Evolutionary conservation across 805 yeast species (phyloP).

Genomic region (Yarrowia divulgata): DNA sequence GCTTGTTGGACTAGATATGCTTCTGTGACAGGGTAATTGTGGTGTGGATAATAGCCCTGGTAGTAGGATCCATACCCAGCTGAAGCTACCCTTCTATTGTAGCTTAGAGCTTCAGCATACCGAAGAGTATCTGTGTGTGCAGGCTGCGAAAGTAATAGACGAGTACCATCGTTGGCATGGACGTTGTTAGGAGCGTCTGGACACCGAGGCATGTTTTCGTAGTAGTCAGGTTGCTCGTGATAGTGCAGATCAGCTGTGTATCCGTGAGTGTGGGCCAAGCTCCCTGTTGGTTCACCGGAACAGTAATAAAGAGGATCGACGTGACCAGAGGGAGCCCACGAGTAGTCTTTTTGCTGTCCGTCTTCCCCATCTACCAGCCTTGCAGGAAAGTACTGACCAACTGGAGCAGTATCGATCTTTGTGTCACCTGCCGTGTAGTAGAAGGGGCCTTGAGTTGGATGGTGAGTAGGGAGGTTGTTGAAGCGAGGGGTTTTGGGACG

Average conservation of each 20-base stretch:
- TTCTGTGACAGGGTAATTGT: no score
- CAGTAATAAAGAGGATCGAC: slow-evolving; percentile 6
- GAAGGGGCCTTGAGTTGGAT: slow-evolving; percentile 6
- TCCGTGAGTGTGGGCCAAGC: not conserved
- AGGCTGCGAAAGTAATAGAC: not conserved
- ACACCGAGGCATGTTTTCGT: slow-evolving; percentile 4
- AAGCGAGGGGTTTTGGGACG: slow-evolving; percentile 5
- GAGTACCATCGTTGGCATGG: not conserved
- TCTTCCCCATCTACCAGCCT: not conserved
- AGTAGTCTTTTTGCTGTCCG: not conserved
- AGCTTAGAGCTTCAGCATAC: not conserved
- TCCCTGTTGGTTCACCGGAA: not conserved
- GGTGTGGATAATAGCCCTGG: no score
- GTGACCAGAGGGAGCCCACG: slow-evolving; percentile 15
- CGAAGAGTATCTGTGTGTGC: not conserved
- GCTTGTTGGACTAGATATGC: not conserved
- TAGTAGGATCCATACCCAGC: not conserved
- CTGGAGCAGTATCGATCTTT: slow-evolving; percentile 1
- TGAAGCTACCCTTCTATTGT: not conserved
- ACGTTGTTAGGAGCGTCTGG: not conserved
- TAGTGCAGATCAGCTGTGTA: not conserved
- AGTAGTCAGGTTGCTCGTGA: not conserved
- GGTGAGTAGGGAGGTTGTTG: not conserved
- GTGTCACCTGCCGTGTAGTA: slow-evolving; percentile 12
- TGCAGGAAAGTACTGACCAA: not conserved